phyloP scores from a whole-genome alignment of 1,284 basidiomycete species.

The Peniophora sp. region DNA sequence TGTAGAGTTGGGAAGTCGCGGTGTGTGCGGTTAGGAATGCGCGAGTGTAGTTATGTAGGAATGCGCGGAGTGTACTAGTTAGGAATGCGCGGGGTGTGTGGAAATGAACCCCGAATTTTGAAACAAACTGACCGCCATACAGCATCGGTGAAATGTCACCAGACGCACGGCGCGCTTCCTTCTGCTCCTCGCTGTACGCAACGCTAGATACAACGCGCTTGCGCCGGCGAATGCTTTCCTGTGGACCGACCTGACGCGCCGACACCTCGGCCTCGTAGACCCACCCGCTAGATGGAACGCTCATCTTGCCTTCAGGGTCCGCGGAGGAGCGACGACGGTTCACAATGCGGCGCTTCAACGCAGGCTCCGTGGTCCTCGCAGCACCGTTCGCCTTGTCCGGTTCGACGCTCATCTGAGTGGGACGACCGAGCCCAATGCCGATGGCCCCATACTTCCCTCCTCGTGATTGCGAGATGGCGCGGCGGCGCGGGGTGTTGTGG shows the following conservation, averaged over 20 bases:
- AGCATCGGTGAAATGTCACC: no score
- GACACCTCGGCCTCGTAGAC: conserved; percentile 42
- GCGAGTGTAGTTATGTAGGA: no score
- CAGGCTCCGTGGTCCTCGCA: conserved; percentile 11
- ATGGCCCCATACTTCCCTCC: no score
- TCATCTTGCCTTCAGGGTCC: conserved; percentile 19
- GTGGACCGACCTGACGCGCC: conserved; percentile 13
- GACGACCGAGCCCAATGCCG: background rate
- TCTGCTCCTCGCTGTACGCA: conserved; percentile 3
- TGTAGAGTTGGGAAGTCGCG: no score
- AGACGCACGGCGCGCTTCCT: background rate
- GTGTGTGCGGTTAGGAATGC: no score
- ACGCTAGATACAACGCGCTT: conserved; percentile 11
- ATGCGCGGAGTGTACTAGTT: no score
- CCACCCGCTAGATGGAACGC: conserved; percentile 31
- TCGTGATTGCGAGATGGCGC: no score
- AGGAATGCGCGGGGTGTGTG: no score
- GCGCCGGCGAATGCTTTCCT: conserved; percentile 8
- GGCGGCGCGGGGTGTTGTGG: background rate
- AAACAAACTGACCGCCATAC: no score
- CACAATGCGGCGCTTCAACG: conserved; percentile 49
- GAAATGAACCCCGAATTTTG: no score
- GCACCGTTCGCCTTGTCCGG: background rate
- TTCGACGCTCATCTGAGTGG: conserved; percentile 6
- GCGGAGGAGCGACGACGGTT: conserved; percentile 41